A percentile compares a stretch with the other conserved stretches of the same genome.
phyloP scores from a whole-genome alignment of 495 filamentous ascomycete species.

The Xylaria acuta region DNA sequence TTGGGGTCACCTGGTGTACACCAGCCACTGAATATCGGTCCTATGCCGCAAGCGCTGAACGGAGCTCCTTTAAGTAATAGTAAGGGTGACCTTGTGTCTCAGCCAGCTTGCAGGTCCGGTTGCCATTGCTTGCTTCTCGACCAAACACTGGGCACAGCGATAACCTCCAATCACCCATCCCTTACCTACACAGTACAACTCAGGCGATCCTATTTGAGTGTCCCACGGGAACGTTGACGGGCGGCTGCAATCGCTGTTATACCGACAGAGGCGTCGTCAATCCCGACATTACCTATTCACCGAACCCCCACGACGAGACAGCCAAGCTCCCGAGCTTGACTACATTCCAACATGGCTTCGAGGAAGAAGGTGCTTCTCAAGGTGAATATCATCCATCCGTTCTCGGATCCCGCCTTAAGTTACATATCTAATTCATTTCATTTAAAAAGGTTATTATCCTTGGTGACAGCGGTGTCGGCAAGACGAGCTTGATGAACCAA shows the following conservation, averaged over 20 bases:
- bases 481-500: conserved; percentile 99
- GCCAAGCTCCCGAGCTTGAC: conserved; percentile 25
- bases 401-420: not conserved
- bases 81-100: conserved; percentile 24
- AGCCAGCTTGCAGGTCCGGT: conserved; percentile 12
- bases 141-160: conserved; percentile 8
- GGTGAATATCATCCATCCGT: conserved; percentile 54
- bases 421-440: conserved; percentile 6
- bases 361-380: conserved; percentile 98
- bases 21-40: conserved; percentile 26
- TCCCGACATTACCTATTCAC: not conserved
- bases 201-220: not conserved
- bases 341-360: conserved; percentile 74
- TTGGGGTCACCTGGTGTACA: conserved; percentile 27
- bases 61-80: conserved; percentile 17
- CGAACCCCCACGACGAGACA: conserved; percentile 2
- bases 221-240: not conserved
- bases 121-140: conserved; percentile 8
- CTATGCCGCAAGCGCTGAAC: conserved; percentile 15
- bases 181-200: not conserved
- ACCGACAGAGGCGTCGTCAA: conserved; percentile 2
- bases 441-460: conserved; percentile 89
- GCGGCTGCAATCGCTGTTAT: not conserved
- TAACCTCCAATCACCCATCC: not conserved
- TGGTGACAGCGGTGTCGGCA: conserved; percentile 96